Percentiles rank a stretch among this genome's conserved stretches.
Conservation (phyloP, 1,284 basidiomycete genomes). For the Ustilago vetiveriae region DNA sequence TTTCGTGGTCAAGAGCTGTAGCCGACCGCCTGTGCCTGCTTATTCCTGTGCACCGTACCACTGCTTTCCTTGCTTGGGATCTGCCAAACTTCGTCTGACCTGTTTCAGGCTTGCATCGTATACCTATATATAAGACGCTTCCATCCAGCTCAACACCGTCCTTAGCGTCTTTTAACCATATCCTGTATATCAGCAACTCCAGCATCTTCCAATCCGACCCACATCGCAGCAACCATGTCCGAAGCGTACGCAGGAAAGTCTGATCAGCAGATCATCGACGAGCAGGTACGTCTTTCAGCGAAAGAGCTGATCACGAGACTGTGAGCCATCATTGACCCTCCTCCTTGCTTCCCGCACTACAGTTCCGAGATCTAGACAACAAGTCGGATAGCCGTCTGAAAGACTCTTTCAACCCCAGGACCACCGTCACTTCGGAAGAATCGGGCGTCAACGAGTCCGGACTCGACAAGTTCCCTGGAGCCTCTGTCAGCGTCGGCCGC, state of each 20-base stretch:
- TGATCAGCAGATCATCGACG: slow-evolving; percentile 58
- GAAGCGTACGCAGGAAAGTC: slow-evolving; percentile 57
- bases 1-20: too few relatives aligned
- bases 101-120: too few relatives aligned
- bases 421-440: slow-evolving; percentile 50
- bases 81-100: too few relatives aligned
- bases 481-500: slow-evolving; percentile 44
- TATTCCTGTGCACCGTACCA: too few relatives aligned
- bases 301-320: too few relatives aligned
- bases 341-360: neutral
- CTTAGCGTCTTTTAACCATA: too few relatives aligned
- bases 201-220: too few relatives aligned
- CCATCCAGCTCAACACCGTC: too few relatives aligned
- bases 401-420: slow-evolving; percentile 49
- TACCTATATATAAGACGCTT: too few relatives aligned
- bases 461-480: slow-evolving; percentile 48
- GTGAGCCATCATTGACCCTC: neutral
- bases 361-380: slow-evolving; percentile 40
- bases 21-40: neutral
- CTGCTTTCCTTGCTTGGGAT: too few relatives aligned
- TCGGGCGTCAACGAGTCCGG: slow-evolving; percentile 57
- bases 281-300: slow-evolving; percentile 52
- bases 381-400: slow-evolving; percentile 48
- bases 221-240: slow-evolving; percentile 53
- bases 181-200: too few relatives aligned